Conservation (phyloP, 2,329 filamentous ascomycete genomes). For the Cryphonectria japonica region DNA sequence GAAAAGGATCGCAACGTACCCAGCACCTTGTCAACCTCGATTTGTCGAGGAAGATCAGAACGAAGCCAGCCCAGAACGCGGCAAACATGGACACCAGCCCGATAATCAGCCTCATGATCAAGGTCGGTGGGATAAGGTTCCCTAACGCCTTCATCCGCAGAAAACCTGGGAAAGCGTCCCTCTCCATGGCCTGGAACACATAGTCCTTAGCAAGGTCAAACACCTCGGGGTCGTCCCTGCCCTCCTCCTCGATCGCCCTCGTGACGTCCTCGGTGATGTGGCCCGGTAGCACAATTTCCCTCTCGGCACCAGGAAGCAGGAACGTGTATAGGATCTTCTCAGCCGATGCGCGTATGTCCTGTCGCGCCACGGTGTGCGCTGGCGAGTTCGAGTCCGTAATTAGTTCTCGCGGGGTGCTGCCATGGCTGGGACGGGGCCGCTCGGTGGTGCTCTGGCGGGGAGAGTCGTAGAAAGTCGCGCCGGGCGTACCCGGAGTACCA, state of each 20-base stretch:
- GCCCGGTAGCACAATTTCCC: constrained; percentile 91
- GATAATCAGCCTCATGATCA: constrained; percentile 82
- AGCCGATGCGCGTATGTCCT: constrained; percentile 89
- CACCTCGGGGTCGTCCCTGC: constrained; percentile 93
- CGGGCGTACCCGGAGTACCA: constrained; percentile 29
- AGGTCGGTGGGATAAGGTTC: constrained; percentile 89
- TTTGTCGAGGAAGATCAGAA: constrained; percentile 88
- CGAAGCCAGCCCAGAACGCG: constrained; percentile 91
- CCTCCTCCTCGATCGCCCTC: constrained; percentile 83
- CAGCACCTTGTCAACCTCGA: constrained; percentile 76
- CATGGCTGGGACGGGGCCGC: constrained; percentile 52
- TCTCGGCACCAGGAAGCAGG: constrained; percentile 89
- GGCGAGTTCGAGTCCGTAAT: constrained; percentile 82
- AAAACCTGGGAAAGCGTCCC: constrained; percentile 98
- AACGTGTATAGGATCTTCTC: constrained; percentile 99
- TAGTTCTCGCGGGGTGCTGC: constrained; percentile 63
- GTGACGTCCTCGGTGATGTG: constrained; percentile 87
- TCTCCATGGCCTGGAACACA: constrained; percentile 99
- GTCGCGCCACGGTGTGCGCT: constrained; percentile 79
- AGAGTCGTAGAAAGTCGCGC: constrained; percentile 58
- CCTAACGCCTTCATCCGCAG: constrained; percentile 92
- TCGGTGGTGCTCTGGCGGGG: constrained; percentile 54
- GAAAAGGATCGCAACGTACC: constrained; percentile 59
- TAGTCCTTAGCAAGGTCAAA: constrained; percentile 99
- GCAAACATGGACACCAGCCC: constrained; percentile 87